Evolutionary conservation across 805 yeast genomes (phyloP).

Genomic region (Sporopachydermia lactativora): DNA sequence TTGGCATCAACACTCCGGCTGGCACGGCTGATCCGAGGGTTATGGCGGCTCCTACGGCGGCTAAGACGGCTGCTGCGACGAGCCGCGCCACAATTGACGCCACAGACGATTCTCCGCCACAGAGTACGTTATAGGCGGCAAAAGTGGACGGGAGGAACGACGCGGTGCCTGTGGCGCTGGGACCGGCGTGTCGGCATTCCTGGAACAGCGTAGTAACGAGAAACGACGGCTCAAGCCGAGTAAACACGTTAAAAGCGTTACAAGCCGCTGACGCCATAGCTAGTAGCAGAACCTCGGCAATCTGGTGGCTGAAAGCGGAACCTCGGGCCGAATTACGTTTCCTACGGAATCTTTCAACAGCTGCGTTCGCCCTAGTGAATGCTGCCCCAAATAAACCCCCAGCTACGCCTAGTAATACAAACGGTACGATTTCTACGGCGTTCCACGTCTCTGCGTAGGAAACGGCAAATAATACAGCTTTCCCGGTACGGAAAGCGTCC

Average conservation of each 20-base stretch:
- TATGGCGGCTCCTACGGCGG: slow-evolving; percentile 47
- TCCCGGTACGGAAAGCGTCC: slow-evolving; percentile 35
- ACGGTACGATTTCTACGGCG: slow-evolving; percentile 55
- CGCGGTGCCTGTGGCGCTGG: background rate
- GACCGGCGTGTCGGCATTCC: background rate
- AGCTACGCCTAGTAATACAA: slow-evolving; percentile 48
- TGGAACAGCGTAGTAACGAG: slow-evolving; percentile 42
- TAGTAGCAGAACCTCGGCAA: slow-evolving; percentile 34
- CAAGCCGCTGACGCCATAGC: slow-evolving; percentile 38
- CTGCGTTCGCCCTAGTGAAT: slow-evolving; percentile 34
- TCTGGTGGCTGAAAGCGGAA: slow-evolving; percentile 17
- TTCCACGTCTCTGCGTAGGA: slow-evolving; percentile 63
- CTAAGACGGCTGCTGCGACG: slow-evolving; percentile 30
- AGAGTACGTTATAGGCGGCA: slow-evolving; percentile 10
- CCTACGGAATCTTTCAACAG: slow-evolving; percentile 24
- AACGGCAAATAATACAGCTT: slow-evolving; percentile 50
- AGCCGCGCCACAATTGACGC: slow-evolving; percentile 15
- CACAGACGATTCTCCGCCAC: slow-evolving; percentile 24
- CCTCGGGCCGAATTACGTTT: slow-evolving; percentile 11
- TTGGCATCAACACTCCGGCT: slow-evolving; percentile 55
- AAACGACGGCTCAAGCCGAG: slow-evolving; percentile 40
- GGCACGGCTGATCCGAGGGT: slow-evolving; percentile 58
- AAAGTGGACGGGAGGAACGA: background rate
- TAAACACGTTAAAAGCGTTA: slow-evolving; percentile 39
- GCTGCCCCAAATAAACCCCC: slow-evolving; percentile 57